Evolutionary conservation across 129 eudicot species (phyloP), one percentile per base, ranked within the genome.

Genomic region (Chrysanthemum makinoi): DNA sequence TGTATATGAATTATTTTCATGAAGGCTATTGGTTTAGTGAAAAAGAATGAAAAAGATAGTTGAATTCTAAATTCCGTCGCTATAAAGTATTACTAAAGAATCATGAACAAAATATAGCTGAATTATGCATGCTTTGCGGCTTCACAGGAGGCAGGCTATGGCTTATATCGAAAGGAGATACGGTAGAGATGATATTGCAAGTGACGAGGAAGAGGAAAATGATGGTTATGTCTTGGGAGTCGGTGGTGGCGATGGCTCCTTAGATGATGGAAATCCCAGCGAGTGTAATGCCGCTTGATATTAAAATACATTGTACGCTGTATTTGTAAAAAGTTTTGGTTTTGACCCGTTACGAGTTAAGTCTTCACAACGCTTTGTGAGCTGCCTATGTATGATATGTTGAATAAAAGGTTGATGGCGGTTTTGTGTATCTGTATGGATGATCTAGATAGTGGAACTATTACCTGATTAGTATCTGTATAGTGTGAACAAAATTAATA

Each of bases 101-200:
- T 22, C 1, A 22, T 22, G 24, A 1, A 0, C 1, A 22, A 22
- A 22, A 22, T 22, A 22, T 22, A 22, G 24, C 1, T 22, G 24
- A 22, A 86, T 91, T 16, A 91, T 91, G 97, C 97, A 88, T 62
- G 94, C 86, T 75, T 77, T 91, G 56, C 87, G 97, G 52, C 80
- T 91, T 46, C 93, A 88, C 60, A 80, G 93, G 79, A 79, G 97
- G 78, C 97, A 88, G 67, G 88, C 94, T 11, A 74, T 81, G 75
- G 89, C 88, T 65, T 91, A 84, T 73, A 78, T 86, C 0, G 94
- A 91, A 80, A 75, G 97, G 69, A 78, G 87, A 65, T 72, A 68
- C 13, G 63, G 77, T 48, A 80, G 90, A 82, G 79, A 79, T n/a
- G 94, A 84, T 75, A 44, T 72, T 63, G 86, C 80, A 52, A 83